These are phyloP conservation scores for Trametes coccinea DNA, from an alignment of 768 basidiomycete genomes.

Conservation along the genomic window DNA sequence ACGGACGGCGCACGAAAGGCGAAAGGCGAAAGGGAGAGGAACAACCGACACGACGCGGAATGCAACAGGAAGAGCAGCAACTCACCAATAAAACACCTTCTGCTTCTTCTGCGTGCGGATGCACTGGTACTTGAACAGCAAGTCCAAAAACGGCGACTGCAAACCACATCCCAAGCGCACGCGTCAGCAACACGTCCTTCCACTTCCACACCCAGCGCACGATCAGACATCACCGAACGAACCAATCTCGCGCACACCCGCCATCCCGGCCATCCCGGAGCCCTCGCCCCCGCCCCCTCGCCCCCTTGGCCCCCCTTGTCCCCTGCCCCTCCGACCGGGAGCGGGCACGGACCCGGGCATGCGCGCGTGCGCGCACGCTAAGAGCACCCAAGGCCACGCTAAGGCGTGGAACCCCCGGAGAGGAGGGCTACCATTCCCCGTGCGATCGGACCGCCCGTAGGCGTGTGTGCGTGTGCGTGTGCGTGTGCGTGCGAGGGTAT, in stretches of 20 bases:
- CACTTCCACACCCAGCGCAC: not conserved
- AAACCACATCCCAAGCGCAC: not conserved
- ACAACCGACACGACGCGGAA: conserved; percentile 27
- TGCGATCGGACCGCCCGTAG: conserved; percentile 1
- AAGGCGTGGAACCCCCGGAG: not conserved
- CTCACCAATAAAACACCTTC: conserved; percentile 97
- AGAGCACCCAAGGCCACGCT: not conserved
- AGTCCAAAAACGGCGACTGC: conserved; percentile 91
- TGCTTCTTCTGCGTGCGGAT: conserved; percentile 99
- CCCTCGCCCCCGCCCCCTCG: not conserved
- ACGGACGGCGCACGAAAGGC: not conserved
- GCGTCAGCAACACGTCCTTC: conserved; percentile 10
- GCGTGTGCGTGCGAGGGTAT: not conserved
- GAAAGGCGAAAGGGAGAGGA: not conserved
- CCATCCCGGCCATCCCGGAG: not conserved
- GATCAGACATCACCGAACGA: not conserved
- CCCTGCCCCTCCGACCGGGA: not conserved
- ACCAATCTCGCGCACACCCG: not conserved
- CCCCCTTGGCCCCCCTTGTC: too few species aligned
- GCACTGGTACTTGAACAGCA: conserved; percentile 94
- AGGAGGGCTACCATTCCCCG: not conserved
- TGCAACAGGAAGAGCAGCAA: conserved; percentile 11
- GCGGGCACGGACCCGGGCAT: not conserved
- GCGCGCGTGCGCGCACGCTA: not conserved
- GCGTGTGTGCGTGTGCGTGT: not conserved